These are phyloP conservation scores for Aphanomyces euteiches DNA, from an alignment of 352 stramenopile genomes.

Conservation along the genomic window DNA sequence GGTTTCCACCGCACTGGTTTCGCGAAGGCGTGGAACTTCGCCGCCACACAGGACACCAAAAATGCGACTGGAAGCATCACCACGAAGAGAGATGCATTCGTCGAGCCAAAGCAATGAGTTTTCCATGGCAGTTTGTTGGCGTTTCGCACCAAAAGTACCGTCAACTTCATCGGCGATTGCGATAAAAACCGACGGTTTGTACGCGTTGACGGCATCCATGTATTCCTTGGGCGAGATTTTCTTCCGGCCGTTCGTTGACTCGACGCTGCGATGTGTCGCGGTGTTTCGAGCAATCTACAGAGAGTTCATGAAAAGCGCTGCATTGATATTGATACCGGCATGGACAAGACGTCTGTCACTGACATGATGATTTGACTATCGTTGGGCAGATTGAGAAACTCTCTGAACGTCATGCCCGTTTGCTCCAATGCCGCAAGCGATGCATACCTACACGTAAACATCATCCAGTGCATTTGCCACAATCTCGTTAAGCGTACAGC, in stretches of 20 bases:
- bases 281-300: conserved; percentile 38
- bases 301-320: background rate
- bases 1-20: conserved; percentile 53
- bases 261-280: conserved; percentile 55
- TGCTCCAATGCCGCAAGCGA: conserved; percentile 39
- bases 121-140: conserved; percentile 59
- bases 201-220: conserved; percentile 51
- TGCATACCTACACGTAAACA: conserved; percentile 34
- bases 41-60: conserved; percentile 71
- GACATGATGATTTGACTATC: conserved; percentile 57
- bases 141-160: conserved; percentile 54
- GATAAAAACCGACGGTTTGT: conserved; percentile 55
- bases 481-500: conserved; percentile 42
- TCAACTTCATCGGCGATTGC: conserved; percentile 66
- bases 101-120: conserved; percentile 70
- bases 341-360: conserved; percentile 63
- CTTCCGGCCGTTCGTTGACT: conserved; percentile 51
- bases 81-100: conserved; percentile 41
- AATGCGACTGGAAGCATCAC: conserved; percentile 33
- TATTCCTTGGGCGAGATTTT: conserved; percentile 48
- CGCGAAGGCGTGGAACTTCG: conserved; percentile 49
- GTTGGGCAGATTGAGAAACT: conserved; percentile 47
- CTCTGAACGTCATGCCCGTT: conserved; percentile 42
- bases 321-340: background rate
- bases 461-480: background rate